Evolutionary conservation across 192 early-diverging fungal species (phyloP), one percentile per base, ranked within the genome.

Genomic region (Coemansia javaensis): DNA sequence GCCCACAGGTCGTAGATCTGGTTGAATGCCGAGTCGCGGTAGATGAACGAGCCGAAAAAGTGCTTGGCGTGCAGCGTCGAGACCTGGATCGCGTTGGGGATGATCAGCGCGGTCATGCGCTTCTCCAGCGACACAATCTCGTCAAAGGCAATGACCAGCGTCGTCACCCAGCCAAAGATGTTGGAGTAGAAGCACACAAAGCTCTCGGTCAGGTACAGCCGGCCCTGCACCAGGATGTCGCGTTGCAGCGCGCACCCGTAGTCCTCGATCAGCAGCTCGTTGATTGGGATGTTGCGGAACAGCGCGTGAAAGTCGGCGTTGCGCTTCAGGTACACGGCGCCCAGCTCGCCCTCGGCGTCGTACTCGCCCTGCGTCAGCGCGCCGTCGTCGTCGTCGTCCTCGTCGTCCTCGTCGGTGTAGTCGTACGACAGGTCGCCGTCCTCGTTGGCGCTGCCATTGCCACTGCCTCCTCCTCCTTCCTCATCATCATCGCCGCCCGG

Each of bases 151-250:
- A 94, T 82, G 1, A 88, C 77, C 40, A 90, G 52, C 50, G 78
- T 87, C 4, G 87, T 89, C 3, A 88, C 84, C 83, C 90, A 91
- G 27, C 91, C 91, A 77, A 94, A 90, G 49, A 94, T 90, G 50
- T 90, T 90, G 31, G 86, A 83, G 67, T 90, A 82, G 61, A 94
- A 94, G 59, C 85, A 88, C 31, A 91, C 63, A 62, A 85, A 71
- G 55, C 79, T 83, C 48, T 89, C 80, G 3, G 90, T 91, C 57
- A 90, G 69, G 55, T 90, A 92, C 38, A 94, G 57, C 32, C 86
- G 75, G 9, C 91, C 91, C 39, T 94, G 91, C 14, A 88, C 80
- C 5, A 94, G 69, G 32, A 94, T 91, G 38, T 94, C 91, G 39
- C 89, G 87, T 67, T 94, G 90, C 40, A 90, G 64, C 2, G 91